Evolutionary conservation across 768 basidiomycete species (phyloP).

Genomic region (Lactarius psammicola): DNA sequence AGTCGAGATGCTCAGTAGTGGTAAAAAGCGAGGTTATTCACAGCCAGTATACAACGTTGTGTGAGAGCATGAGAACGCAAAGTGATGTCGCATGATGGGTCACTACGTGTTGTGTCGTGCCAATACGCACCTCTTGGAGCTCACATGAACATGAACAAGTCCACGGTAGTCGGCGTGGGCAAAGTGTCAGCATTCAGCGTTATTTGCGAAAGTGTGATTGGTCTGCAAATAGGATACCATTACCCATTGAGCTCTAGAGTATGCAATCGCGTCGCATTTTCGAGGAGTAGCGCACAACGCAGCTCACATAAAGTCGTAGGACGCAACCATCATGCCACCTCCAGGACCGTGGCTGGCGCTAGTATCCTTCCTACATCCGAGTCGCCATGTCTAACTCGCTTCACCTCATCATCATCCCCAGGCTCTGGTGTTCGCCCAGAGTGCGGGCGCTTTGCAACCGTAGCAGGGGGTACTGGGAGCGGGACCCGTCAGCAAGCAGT

Average conservation of each 20-base stretch:
- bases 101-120: no score
- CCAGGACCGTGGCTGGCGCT: neutral
- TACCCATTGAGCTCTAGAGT: no score
- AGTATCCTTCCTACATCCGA: neutral
- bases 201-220: no score
- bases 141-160: no score
- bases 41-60: no score
- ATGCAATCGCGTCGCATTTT: neutral
- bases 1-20: no score
- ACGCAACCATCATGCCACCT: conserved; percentile 2
- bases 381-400: conserved; percentile 10
- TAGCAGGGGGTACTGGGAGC: neutral
- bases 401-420: conserved; percentile 5
- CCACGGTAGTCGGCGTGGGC: conserved; percentile 29
- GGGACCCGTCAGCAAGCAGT: neutral
- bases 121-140: no score
- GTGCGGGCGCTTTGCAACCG: neutral
- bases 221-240: conserved; percentile 41
- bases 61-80: no score
- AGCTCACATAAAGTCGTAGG: neutral
- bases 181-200: no score
- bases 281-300: neutral
- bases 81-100: no score
- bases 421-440: conserved; percentile 1
- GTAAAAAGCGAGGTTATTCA: no score